Evolutionary conservation across 805 yeast genomes (phyloP), one percentile per base, ranked within the genome.

Genomic region (Hyphopichia homilentoma): DNA sequence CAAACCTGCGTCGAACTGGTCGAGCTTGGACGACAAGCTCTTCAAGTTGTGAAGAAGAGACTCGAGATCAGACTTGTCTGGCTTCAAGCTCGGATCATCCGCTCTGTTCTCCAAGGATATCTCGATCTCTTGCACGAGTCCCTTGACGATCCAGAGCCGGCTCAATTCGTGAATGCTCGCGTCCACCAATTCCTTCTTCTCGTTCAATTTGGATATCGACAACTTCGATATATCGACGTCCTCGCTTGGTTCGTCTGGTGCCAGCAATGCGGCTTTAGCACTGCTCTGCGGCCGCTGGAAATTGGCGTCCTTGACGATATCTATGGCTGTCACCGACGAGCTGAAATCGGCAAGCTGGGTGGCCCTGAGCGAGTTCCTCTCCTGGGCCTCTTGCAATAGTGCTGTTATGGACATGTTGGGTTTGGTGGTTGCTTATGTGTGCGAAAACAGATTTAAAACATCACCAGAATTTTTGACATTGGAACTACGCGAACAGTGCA

Each of bases 101-200:
- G 27, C 17, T 8, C 41, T 34, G n/a, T 38, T 45, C n/a, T n/a
- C n/a, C 2, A 53, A 36, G 6, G 40, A 32, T 14, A 30, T 33
- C 15, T 41, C 43, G 4, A 48, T 50, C 33, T 59, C 61, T 11
- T 38, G 33, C 11, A 52, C 32, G n/a, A 57, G 38, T 13, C 52
- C 54, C 18, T 49, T 52, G 12, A 57, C 38, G 9, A 50, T 43
- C 59, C 60, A 53, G 5, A 59, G 41, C 13, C 41, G 49, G 21
- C 54, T 47, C 28, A 61, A 45, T 15, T 40, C 37, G 7, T 24
- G 24, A 9, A 44, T 35, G 18, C 30, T 12, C 6, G 17, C 32
- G 9, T 31, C 36, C 6, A 36, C 44, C 6, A 32, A 26, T 13
- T 31, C 38, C 24, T 42, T 35, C 15, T 36, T 32, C 8, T 40